These are phyloP conservation scores for Diaporthe citriasiana DNA, from an alignment of 2,329 filamentous ascomycete genomes.

Conservation along the genomic window DNA sequence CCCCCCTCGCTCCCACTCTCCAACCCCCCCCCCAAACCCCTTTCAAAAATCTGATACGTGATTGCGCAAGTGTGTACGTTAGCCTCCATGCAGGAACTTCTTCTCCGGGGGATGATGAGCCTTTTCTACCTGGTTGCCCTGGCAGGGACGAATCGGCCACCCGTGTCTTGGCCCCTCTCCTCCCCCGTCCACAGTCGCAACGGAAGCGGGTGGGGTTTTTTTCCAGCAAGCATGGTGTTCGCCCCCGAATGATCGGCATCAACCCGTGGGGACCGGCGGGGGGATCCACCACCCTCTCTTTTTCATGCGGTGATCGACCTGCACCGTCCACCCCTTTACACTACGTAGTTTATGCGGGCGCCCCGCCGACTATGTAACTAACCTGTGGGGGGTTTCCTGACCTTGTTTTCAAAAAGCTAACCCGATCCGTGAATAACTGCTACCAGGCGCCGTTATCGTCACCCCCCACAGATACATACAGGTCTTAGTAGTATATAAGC, in stretches of 20 bases:
- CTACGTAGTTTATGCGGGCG: too few species aligned
- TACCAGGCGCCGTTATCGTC: too few species aligned
- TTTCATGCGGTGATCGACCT: conserved; percentile 26
- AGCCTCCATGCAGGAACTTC: neutral
- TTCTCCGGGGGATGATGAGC: conserved; percentile 2
- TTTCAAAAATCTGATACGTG: neutral
- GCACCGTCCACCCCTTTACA: conserved; percentile 7
- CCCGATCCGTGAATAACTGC: too few species aligned
- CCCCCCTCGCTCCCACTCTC: neutral
- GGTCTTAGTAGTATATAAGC: too few species aligned
- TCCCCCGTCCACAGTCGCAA: neutral
- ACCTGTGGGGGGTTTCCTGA: neutral
- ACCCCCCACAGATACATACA: too few species aligned
- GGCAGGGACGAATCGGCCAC: neutral
- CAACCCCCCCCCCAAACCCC: neutral
- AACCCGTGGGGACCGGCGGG: conserved; percentile 14
- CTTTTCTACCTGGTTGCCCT: neutral
- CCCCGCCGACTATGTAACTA: too few species aligned
- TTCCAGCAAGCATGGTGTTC: neutral
- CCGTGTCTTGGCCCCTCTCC: neutral
- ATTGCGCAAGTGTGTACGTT: neutral
- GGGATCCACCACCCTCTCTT: conserved; percentile 3
- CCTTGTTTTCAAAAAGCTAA: too few species aligned
- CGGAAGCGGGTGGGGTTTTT: neutral
- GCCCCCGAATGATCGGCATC: conserved; percentile 28